Base-by-base conservation (phyloP, 2,329 filamentous ascomycete genomes). In the Claviceps fusiformis region DNA sequence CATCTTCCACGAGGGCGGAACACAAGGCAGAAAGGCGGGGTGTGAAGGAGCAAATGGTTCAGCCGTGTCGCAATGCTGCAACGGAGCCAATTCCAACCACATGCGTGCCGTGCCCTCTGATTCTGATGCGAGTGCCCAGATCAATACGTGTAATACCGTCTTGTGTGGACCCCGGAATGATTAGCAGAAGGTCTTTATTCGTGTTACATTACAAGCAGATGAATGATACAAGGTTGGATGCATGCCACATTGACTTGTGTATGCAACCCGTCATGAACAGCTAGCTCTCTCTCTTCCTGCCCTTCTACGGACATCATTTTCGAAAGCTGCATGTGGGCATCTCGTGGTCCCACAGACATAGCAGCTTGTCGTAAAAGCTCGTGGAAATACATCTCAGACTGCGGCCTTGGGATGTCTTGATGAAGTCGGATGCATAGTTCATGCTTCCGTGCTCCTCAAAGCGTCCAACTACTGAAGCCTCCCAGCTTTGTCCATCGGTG, bases 371-470 rank as follows among this genome's bases (percentile, higher is more conserved):
- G 60, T 90, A 90, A 61, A 90, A 91, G 65, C 86, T 90, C 0
- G 85, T 89, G 27, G 84, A 87, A 1, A 89, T 73, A 61, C 83
- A 79, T 24, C 73, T 61, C 41, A 75, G 55, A 7, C 70, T 55
- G 4, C 58, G 55, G 0, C 56, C 61, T 53, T 64, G 62, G 7
- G 54, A 53, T 29, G 55, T 63, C 1, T 76, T 76, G 60, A 79
- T 75, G 56, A 82, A 79, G 68, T 91, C 90, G 62, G 86, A 88
- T 7, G 86, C 91, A 67, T 97, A 97, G 64, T 95, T 95, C 89
- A 96, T 95, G 67, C 89, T 95, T 70, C 87, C 76, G 66, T 96
- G 90, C 65, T 92, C 87, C 61, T 89, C 86, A 64, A 95, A 95
- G 53, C 77, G 79, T 0, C 79, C 83, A 50, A 91, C 61, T 1